phyloP scores from a whole-genome alignment of 1,139 yeast species.

The Yamadazyma spencermartinsiae region DNA sequence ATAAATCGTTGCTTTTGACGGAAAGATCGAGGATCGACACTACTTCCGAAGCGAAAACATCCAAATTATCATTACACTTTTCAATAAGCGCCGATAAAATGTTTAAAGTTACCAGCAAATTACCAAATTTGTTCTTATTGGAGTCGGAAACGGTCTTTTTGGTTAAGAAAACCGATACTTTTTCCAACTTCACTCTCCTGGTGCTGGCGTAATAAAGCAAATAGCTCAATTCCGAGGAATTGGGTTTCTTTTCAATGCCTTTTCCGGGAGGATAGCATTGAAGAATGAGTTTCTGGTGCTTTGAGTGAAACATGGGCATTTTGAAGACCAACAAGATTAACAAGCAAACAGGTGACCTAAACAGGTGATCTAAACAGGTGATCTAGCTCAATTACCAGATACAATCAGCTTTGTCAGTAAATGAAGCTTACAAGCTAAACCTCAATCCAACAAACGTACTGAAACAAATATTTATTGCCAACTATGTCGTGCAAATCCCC shows the following conservation, averaged over 20 bases:
- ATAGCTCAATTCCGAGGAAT: slow-evolving; percentile 87
- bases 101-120: slow-evolving; percentile 76
- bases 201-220: slow-evolving; percentile 90
- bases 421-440: no score
- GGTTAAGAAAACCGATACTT: slow-evolving; percentile 71
- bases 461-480: no score
- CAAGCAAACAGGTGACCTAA: no score
- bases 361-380: no score
- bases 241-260: slow-evolving; percentile 82
- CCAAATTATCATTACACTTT: slow-evolving; percentile 79
- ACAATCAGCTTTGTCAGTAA: no score
- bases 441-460: no score
- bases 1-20: slow-evolving; percentile 52
- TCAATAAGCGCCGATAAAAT: slow-evolving; percentile 69
- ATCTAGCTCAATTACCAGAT: not conserved
- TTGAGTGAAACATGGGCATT: slow-evolving; percentile 54
- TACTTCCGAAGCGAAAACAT: slow-evolving; percentile 70
- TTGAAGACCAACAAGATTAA: not conserved
- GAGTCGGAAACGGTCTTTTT: slow-evolving; percentile 67
- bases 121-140: slow-evolving; percentile 66
- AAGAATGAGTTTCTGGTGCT: slow-evolving; percentile 84
- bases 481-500: no score
- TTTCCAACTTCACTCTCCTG: slow-evolving; percentile 81
- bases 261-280: slow-evolving; percentile 95
- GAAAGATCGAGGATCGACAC: slow-evolving; percentile 50